Base-by-base conservation (phyloP, 495 filamentous ascomycete species). In the Penicillium macrosclerotiorum region DNA sequence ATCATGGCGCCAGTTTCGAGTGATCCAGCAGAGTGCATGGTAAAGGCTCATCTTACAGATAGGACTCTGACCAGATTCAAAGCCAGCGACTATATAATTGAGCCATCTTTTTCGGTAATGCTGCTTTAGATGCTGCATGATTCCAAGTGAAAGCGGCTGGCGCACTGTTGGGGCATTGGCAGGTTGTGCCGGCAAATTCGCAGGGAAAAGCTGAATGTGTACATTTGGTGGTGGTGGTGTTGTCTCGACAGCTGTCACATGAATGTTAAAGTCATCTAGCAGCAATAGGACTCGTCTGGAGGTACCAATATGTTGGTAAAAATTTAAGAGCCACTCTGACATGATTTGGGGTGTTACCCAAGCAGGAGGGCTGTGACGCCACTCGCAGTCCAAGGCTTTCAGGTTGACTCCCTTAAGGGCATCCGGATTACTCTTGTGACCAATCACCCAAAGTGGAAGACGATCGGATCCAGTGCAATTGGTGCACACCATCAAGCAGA, bases 121-220 rank as follows among this genome's bases (percentile, higher is more conserved):
- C 3, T 42, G 35, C 43, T 67, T 67, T 3, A 59, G 58, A 23
- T 27, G 47, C 18, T 37, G 45, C 16, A 57, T 65, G n/a, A 68
- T 57, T 19, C 61, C 61, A 23, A 57, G 44, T 43, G 57, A 48
- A 12, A 65, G 35, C 5, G 51, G 64, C 36, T 65, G 56, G 8
- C 46, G 47, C 6, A 38, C 17, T 18, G 23, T 44, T 12, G 49
- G 57, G 13, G 43, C 39, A 18, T n/a, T n/a, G n/a, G n/a, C n/a
- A n/a, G n/a, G n/a, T n/a, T n/a, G n/a, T n/a, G n/a, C n/a, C n/a
- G n/a, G n/a, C n/a, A n/a, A n/a, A n/a, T 52, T 51, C 3, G 40
- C 13, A 1, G 59, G 64, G 4, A 63, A 55, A 20, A 45, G 55
- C 24, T 57, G 29, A 17, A 67, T 50, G 29, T 49, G 38, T 16